Evolutionary conservation across 2,329 filamentous ascomycete genomes (phyloP), one percentile per base, ranked within the genome.

Genomic region (Aspergillus ustus): DNA sequence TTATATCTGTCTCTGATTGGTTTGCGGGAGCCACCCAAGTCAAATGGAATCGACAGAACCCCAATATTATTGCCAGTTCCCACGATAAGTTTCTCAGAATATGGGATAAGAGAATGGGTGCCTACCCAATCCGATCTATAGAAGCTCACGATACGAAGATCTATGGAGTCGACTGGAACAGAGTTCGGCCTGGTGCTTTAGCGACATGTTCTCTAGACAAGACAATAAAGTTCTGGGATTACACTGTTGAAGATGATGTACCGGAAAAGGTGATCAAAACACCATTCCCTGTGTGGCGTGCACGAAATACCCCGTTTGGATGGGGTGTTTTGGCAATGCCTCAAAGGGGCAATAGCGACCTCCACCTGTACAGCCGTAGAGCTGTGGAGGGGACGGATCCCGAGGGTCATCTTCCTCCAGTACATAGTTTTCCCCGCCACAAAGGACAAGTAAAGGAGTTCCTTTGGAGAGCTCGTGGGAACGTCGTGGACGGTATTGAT

Each of bases 211-310:
- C 93, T 1, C 81, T 97, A 52, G 93, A 97, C 73, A 92, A 90
- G 73, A 96, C 90, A 45, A 94, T 97, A 77, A 96, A 96, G 73
- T 91, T 97, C 66, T 97, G 93, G 93, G 91, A 97, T 74, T 92
- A 93, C 69, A 83, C 81, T 2, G 81, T 85, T 19, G 82, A 87
- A 4, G 82, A 83, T 3, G 84, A 91, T 63, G 80, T 83, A 19
- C 89, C 91, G 0, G 90, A 94, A 71, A 88, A 91, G 62, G 85
- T 93, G 49, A 93, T 97, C 58, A 83, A 85, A 52, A 95, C 93
- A 1, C 86, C 89, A 2, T 97, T 93, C 71, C 94, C 93, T 0
- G 90, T 97, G 22, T 96, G 93, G 92, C 86, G 93, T 71, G 93
- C 94, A 54, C 87, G 93, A 3, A 92, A 97, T 72, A 96, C 93